Conservation (phyloP, 257 asterid genomes). For the Echites panduratus region DNA sequence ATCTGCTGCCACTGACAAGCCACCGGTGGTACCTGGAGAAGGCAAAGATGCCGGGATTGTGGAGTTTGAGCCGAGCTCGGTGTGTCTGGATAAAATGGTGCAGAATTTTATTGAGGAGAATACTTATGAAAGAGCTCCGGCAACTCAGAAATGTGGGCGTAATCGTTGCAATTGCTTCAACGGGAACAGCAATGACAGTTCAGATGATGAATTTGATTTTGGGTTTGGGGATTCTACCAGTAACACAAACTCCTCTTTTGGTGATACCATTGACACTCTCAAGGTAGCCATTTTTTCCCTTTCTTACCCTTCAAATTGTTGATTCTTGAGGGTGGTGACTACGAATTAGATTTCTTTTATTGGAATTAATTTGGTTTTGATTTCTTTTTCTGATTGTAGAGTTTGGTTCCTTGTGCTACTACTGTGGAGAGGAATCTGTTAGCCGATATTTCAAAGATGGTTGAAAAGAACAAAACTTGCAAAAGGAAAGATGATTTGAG, state of each 20-base stretch:
- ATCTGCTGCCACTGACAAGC: conserved; percentile 39
- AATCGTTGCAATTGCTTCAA: conserved; percentile 15
- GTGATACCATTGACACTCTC: conserved; percentile 63
- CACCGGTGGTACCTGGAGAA: conserved; percentile 29
- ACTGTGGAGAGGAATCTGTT: conserved; percentile 67
- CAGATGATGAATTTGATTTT: conserved; percentile 78
- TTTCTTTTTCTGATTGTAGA: conserved; percentile 32
- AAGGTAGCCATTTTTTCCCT: conserved; percentile 37
- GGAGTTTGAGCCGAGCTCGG: conserved; percentile 86
- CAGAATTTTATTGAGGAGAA: conserved; percentile 72
- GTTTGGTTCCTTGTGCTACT: conserved; percentile 69
- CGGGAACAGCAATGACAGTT: conserved; percentile 66
- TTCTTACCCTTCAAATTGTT: background rate
- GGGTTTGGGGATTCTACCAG: conserved; percentile 47
- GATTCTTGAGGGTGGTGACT: background rate
- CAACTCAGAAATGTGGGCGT: conserved; percentile 53
- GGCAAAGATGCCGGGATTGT: conserved; percentile 21
- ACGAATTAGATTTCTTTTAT: background rate
- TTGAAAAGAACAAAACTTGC: conserved; percentile 62
- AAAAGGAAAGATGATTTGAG: conserved; percentile 62
- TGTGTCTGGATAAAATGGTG: conserved; percentile 85
- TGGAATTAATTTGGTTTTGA: conserved; percentile 8
- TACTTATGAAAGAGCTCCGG: conserved; percentile 43
- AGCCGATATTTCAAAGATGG: conserved; percentile 70
- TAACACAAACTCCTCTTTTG: conserved; percentile 46